Evolutionary conservation across 495 filamentous ascomycete genomes (phyloP).

Genomic region (Daldinia grandis): DNA sequence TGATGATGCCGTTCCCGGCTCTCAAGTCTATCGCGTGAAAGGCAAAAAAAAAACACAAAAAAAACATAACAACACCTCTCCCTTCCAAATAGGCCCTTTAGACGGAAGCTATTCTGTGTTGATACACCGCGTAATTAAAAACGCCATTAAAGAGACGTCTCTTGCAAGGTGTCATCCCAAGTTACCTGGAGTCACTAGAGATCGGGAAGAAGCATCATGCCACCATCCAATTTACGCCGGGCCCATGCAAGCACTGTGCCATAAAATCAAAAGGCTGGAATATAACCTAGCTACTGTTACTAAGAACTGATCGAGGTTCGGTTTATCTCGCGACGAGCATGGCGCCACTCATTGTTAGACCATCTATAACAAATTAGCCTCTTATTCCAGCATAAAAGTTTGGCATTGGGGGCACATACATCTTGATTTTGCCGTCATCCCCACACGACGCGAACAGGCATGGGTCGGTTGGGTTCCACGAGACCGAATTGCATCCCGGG

Average conservation of each 20-base stretch:
- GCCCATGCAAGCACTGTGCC: conserved; percentile 40
- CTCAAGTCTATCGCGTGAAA: conserved; percentile 28
- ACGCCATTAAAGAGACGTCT: conserved; percentile 2
- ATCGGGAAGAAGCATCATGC: conserved; percentile 28
- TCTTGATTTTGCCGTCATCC: conserved; percentile 84
- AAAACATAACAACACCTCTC: conserved; percentile 10
- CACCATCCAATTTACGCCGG: conserved; percentile 41
- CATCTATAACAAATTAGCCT: conserved; percentile 42
- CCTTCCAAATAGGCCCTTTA: conserved; percentile 7
- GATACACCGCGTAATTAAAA: conserved; percentile 18
- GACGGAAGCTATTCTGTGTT: conserved; percentile 19
- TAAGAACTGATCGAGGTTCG: conserved; percentile 22
- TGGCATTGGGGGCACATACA: conserved; percentile 63
- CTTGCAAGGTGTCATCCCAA: neutral
- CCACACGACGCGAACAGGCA: conserved; percentile 91
- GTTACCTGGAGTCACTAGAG: conserved; percentile 6
- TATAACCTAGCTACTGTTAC: conserved; percentile 9
- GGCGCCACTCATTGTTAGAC: conserved; percentile 42
- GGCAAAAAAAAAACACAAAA: too few species aligned
- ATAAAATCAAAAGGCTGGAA: conserved; percentile 22
- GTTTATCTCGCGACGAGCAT: conserved; percentile 16
- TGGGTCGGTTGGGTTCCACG: conserved; percentile 87
- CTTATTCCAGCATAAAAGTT: neutral
- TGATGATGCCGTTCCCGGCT: conserved; percentile 14
- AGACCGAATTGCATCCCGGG: conserved; percentile 84